Base-by-base conservation (phyloP, 1,284 basidiomycete species). In the Sphagnurus paluster region DNA sequence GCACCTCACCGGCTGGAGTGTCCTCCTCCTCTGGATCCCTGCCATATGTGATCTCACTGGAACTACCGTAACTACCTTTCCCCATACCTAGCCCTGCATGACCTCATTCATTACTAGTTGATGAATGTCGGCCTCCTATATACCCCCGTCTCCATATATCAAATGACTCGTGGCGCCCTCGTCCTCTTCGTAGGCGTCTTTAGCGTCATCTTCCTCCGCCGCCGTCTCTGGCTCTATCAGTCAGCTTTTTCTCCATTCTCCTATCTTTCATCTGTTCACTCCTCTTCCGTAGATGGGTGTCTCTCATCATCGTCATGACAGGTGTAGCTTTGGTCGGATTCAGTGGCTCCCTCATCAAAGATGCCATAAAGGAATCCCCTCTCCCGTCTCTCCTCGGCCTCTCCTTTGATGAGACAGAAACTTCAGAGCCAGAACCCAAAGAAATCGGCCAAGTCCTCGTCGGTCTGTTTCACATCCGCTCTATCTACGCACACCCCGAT, bases 111-210 rank as follows among this genome's bases (percentile, higher is more conserved):
- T 46, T 55, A 16, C 50, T 51, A 93, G 79, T 76, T 95, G 57
- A 98, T 98, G 95, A 97, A 97, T 60, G 77, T 95, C 57, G 95
- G 94, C 47, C 79, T 98, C 42, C 80, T 98, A 39, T 93, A 96
- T 66, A 96, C 93, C 1, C 95, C 95, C 19, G 96, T 98, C 34
- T 97, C 93, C 42, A 93, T 99, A 59, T 98, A 92, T 75, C 96
- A 96, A 72, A 98, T 98, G 96, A 93, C 90, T 32, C 84, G 97
- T 53, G 97, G 97, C 33, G 92, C 95, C 10, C 83, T 99, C 46
- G 96, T 99, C 42, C 81, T 99, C 42, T 99, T 97, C 73, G 97
- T 99, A 53, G 97, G 94, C 29, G 66, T 93, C 45, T 82, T 98
- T 55, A 92, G 88, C 44, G 94, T 99, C 60, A 68, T 95, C 53